Base-by-base conservation (phyloP, 805 yeast genomes). In the Wickerhamomyces subpelliculosus region DNA sequence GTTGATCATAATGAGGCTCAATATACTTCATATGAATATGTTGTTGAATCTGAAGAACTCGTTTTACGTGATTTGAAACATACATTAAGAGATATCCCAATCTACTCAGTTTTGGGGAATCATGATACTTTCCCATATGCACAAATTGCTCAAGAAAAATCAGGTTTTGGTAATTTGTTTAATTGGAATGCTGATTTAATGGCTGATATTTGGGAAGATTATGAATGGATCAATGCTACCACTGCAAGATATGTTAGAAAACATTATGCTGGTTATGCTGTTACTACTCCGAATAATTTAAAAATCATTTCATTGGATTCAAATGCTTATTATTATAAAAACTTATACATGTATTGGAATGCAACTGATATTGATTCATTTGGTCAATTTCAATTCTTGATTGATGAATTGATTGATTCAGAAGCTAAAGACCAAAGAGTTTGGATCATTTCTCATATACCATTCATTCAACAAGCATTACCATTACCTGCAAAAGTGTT, bases 361-460 rank as follows among this genome's bases (percentile, higher is more conserved):
- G 70, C 74, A 48, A 56, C 70, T 16, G 65, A 73, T 40, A 73
- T 77, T 10, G 86, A 80, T 47, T 64, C 72, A 19, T 78, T 79
- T 51, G 87, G 86, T 3, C 75, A 73, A 46, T 65, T 81, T 62
- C 59, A 71, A 46, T 82, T 79, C 53, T 58, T 81, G 43, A 69
- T 77, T 35, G 69, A 73, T 38, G 87, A 82, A 60, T 63, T 81
- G 36, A 55, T 71, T n/a, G 80, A 69, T 35, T 68, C 80, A 45
- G 88, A 81, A 57, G 40, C 48, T 26, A 63, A 62, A 8, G 74
- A 73, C 35, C 77, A 79, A 56, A 64, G 82, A 49, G 88, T 78
- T n/a, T 81, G 88, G 88, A 67, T 81, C 40, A 66, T 78, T 48
- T 76, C 83, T 17, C 88, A 81, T 54, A 75, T 81, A 38, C 86